Conservation (phyloP, 306 rosid genomes). For the Vicia faba region DNA sequence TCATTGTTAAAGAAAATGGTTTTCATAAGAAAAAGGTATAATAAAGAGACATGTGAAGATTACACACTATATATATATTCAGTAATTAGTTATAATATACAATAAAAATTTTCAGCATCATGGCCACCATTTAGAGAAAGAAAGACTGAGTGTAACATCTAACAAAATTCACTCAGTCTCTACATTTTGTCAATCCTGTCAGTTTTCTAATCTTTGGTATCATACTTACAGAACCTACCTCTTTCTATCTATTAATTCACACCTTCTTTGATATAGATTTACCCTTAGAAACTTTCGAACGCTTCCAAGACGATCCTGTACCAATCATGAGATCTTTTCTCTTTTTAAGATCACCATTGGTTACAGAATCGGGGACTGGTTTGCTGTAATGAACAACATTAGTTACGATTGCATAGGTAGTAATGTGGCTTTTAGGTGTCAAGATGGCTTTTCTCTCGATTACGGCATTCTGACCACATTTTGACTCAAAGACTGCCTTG, state of each 20-base stretch:
- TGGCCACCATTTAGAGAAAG: conserved; percentile 32
- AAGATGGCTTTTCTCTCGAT: conserved; percentile 57
- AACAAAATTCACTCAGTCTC: conserved; percentile 94
- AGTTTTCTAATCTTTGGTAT: conserved; percentile 30
- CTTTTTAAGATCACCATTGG: conserved; percentile 61
- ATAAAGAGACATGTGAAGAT: too few relatives aligned
- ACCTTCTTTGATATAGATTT: conserved; percentile 50
- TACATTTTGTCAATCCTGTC: conserved; percentile 28
- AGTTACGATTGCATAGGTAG: conserved; percentile 73
- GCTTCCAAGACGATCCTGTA: conserved; percentile 66
- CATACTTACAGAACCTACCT: conserved; percentile 49
- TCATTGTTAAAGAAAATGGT: too few relatives aligned
- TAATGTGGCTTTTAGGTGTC: conserved; percentile 62
- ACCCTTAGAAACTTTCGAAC: conserved; percentile 61
- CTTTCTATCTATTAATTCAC: conserved; percentile 33
- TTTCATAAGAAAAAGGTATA: too few relatives aligned
- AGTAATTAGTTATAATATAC: conserved; percentile 15
- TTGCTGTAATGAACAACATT: conserved; percentile 61
- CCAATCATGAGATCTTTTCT: conserved; percentile 48
- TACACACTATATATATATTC: conserved; percentile 26
- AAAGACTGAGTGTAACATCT: conserved; percentile 67
- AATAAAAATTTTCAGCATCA: conserved; percentile 23
- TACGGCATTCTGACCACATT: conserved; percentile 74
- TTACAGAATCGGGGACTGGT: conserved; percentile 47
- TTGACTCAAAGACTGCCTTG: conserved; percentile 59